Evolutionary conservation across 2,329 filamentous ascomycete genomes (phyloP), one percentile per base, ranked within the genome.

Genomic region (Aspergillus versicolor): DNA sequence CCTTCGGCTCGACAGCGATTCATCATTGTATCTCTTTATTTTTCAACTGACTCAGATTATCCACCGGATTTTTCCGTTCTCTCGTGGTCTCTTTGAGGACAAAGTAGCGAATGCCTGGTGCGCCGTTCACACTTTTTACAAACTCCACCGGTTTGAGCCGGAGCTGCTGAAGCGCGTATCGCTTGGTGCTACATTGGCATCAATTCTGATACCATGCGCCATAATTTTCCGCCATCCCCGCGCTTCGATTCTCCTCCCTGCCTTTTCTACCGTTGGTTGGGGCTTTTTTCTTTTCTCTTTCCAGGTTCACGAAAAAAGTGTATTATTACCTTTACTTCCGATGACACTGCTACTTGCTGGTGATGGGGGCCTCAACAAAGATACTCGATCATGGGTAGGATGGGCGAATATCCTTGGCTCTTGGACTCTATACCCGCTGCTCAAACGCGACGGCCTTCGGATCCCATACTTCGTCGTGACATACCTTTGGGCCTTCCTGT

Each of bases 51-150:
- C 88, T 0, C 95, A 99, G 74, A 84, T 92, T 65, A 77, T 97
- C 11, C 91, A 97, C 72, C 88, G 94, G n/a, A 84, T 97, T 56
- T 97, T 99, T 67, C 94, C 95, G 1, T 97, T 99, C 70, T 87
- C 92, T 1, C 87, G 94, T n/a, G 94, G 94, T 3, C 79, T 99
- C 6, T 99, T 97, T 68, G 95, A 99, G 76, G 94, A 97, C 79
- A 99, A 99, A 75, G 95, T 99, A 19, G 94, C 94, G 68, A 99
- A 99, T 71, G 89, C 97, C 68, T 99, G 94, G 94, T 99, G 94
- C 71, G 88, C 92, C 4, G 81, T 93, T 55, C 95, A 97, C 71
- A 88, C 94, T 1, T 82, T 95, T 54, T 82, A 96, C 77, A 99
- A 99, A 76, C 84, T 99, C 38, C 84, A 89, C 61, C 79, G 84